Evolutionary conservation across 352 stramenopile species (phyloP).

Genomic region (Pythium dissimile): DNA sequence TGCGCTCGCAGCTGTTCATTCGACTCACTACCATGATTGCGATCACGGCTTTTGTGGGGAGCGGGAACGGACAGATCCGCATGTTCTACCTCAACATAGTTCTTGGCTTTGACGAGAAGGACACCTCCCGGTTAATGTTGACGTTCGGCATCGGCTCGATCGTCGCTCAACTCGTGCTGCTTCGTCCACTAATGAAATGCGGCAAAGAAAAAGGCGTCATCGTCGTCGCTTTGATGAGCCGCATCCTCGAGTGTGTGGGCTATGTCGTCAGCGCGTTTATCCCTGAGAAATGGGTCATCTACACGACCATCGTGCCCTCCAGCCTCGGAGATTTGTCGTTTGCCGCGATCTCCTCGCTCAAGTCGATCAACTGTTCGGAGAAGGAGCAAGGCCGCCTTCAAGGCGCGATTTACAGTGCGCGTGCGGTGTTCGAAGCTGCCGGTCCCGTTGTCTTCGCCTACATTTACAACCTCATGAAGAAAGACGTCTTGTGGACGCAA

Average conservation of each 20-base stretch:
- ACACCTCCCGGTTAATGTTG: conserved; percentile 58
- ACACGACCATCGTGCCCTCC: conserved; percentile 32
- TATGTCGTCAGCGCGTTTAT: conserved; percentile 49
- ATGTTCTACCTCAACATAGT: conserved; percentile 78
- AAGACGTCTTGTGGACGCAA: conserved; percentile 36
- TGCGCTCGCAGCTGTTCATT: conserved; percentile 58
- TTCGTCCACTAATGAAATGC: conserved; percentile 57
- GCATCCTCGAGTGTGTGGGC: conserved; percentile 33
- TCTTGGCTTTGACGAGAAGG: conserved; percentile 65
- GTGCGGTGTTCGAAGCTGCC: conserved; percentile 57
- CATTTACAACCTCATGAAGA: conserved; percentile 54
- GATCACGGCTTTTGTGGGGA: conserved; percentile 61
- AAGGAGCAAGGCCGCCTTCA: conserved; percentile 75
- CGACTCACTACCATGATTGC: conserved; percentile 62
- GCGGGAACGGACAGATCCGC: conserved; percentile 55
- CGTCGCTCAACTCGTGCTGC: conserved; percentile 49
- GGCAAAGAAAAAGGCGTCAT: conserved; percentile 67
- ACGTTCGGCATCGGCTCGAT: conserved; percentile 52
- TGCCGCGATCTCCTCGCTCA: conserved; percentile 60
- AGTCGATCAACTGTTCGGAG: conserved; percentile 61
- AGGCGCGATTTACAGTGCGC: conserved; percentile 63
- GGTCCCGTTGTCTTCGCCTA: conserved; percentile 53
- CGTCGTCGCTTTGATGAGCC: conserved; percentile 44
- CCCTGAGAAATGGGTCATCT: conserved; percentile 58
- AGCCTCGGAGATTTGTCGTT: conserved; percentile 68